A percentile compares a stretch with the other conserved stretches of the same genome.
These are phyloP conservation scores for Candida cerambycidarum DNA, from an alignment of 805 yeast species.

Conservation along the genomic window DNA sequence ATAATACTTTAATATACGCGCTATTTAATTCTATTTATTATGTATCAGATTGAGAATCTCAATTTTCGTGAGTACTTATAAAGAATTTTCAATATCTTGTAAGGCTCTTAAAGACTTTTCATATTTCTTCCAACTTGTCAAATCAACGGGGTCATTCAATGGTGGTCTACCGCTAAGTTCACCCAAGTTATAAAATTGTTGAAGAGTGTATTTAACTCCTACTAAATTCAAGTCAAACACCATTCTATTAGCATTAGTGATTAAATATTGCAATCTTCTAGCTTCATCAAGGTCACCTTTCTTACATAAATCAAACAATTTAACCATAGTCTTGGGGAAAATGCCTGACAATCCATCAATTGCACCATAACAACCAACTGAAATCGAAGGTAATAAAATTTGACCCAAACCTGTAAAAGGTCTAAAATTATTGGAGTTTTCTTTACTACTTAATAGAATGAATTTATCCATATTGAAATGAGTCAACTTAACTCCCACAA, in stretches of 20 bases:
- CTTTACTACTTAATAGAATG: constrained; percentile 18
- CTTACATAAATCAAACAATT: constrained; percentile 16
- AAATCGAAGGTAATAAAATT: constrained; percentile 22
- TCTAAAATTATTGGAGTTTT: constrained; percentile 19
- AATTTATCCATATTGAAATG: constrained; percentile 23
- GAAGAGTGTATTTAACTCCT: constrained; percentile 28
- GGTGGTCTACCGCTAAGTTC: constrained; percentile 15
- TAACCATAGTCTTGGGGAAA: constrained; percentile 23
- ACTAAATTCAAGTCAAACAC: constrained; percentile 27
- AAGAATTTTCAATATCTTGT: constrained; percentile 10
- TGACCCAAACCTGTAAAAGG: constrained; percentile 28
- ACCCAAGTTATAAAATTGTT: constrained; percentile 23
- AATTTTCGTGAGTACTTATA: constrained; percentile 2
- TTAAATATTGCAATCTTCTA: constrained; percentile 18
- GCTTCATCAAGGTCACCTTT: constrained; percentile 17
- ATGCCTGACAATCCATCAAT: constrained; percentile 26
- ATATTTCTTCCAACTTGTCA: constrained; percentile 6
- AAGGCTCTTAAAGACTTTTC: constrained; percentile 11
- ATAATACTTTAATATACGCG: not conserved
- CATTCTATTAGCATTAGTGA: constrained; percentile 25
- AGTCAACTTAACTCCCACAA: constrained; percentile 34
- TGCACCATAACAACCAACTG: constrained; percentile 23
- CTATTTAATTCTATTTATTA: not conserved
- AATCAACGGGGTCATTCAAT: constrained; percentile 10
- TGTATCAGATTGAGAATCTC: not conserved